Evolutionary conservation across 2,329 filamentous ascomycete species (phyloP).

Genomic region (Escovopsis weberi): DNA sequence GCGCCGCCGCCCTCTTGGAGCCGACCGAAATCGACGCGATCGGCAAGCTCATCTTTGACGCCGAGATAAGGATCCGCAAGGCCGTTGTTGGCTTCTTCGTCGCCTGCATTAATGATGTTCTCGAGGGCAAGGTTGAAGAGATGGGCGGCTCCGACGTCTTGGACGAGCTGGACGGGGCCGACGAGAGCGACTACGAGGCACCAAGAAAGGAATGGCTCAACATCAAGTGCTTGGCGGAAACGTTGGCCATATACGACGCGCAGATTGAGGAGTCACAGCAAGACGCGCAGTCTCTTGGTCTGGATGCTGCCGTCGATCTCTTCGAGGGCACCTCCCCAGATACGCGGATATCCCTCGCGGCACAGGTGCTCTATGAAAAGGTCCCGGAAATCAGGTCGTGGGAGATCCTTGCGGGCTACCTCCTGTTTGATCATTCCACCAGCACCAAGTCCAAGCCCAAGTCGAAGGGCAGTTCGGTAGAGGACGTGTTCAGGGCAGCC

Average conservation of each 20-base stretch:
- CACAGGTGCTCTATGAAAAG: slow-evolving; percentile 72
- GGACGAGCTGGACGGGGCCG: slow-evolving; percentile 57
- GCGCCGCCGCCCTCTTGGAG: slow-evolving; percentile 74
- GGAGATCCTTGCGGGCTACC: slow-evolving; percentile 78
- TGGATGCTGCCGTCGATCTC: slow-evolving; percentile 38
- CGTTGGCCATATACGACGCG: slow-evolving; percentile 65
- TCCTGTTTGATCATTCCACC: slow-evolving; percentile 79
- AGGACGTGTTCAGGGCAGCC: slow-evolving; percentile 51
- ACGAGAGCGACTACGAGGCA: slow-evolving; percentile 63
- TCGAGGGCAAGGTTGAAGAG: slow-evolving; percentile 66
- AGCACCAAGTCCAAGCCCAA: slow-evolving; percentile 38
- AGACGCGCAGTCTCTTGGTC: slow-evolving; percentile 26
- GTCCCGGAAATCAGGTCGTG: slow-evolving; percentile 71
- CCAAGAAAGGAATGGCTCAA: slow-evolving; percentile 78
- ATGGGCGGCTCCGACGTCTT: slow-evolving; percentile 67
- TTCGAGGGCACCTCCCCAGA: slow-evolving; percentile 54
- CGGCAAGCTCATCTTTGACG: slow-evolving; percentile 78
- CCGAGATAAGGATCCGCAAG: slow-evolving; percentile 70
- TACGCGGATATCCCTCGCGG: slow-evolving; percentile 72
- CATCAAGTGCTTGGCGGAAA: slow-evolving; percentile 79
- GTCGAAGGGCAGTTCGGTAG: slow-evolving; percentile 35
- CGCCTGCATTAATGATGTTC: slow-evolving; percentile 70
- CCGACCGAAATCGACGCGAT: slow-evolving; percentile 83
- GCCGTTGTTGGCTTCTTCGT: slow-evolving; percentile 84
- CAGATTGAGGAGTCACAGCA: slow-evolving; percentile 45